Conservation (phyloP, 2,329 filamentous ascomycete genomes). For the Epichloe sp. region DNA sequence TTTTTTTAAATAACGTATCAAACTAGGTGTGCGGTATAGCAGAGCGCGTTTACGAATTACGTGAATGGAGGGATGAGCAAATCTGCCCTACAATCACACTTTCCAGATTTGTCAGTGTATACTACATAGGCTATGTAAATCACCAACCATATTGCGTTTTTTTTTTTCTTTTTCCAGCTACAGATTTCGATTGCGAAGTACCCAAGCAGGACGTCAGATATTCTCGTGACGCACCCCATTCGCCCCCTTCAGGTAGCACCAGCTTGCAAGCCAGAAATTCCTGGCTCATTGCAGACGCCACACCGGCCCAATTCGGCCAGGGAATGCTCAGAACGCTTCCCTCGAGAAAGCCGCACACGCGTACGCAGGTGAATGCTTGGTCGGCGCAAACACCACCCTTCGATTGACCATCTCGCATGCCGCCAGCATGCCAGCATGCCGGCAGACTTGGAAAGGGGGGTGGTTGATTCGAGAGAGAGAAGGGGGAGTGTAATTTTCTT, state of each 20-base stretch:
- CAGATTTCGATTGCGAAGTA: too few relatives aligned
- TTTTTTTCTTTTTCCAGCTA: too few relatives aligned
- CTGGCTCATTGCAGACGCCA: conserved; percentile 1
- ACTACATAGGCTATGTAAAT: too few relatives aligned
- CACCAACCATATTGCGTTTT: too few relatives aligned
- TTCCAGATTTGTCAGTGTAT: too few relatives aligned
- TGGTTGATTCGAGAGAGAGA: neutral
- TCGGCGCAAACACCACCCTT: neutral
- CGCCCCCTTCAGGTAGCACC: neutral
- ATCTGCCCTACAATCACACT: too few relatives aligned
- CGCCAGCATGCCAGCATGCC: neutral
- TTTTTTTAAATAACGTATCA: too few relatives aligned
- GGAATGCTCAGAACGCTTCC: neutral
- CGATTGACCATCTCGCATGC: neutral
- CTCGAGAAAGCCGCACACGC: neutral
- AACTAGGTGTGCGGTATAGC: too few relatives aligned
- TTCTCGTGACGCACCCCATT: neutral
- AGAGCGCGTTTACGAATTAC: too few relatives aligned
- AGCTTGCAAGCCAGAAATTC: neutral
- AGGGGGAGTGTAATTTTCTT: neutral
- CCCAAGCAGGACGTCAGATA: neutral
- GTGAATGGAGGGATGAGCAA: too few relatives aligned
- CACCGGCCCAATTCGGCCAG: neutral
- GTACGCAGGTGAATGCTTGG: neutral
- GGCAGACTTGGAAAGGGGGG: neutral